Evolutionary conservation across 2,329 filamentous ascomycete genomes (phyloP).

Genomic region (Curvularia eragrostidis): DNA sequence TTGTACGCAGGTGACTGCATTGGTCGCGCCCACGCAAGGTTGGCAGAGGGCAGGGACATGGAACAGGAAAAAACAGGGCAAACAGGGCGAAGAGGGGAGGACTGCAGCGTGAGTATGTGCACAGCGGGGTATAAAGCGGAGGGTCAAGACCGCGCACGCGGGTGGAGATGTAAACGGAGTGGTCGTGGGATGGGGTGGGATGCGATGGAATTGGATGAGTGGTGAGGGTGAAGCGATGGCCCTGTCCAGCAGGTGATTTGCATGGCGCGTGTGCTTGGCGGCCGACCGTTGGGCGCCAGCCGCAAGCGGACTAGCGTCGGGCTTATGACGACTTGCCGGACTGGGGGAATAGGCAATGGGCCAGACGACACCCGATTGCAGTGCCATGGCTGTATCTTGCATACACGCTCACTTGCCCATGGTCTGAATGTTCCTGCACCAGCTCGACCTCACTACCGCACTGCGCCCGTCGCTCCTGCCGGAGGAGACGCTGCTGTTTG

Average conservation of each 20-base stretch:
- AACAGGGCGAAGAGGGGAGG: constrained; percentile 8
- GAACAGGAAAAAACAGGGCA: constrained; percentile 9
- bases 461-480: constrained; percentile 89
- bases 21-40: constrained; percentile 37
- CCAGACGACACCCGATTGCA: constrained; percentile 11
- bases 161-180: constrained; percentile 3
- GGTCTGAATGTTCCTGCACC: constrained; percentile 93
- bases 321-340: constrained; percentile 27
- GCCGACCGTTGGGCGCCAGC: constrained; percentile 17
- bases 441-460: constrained; percentile 93
- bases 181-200: not conserved
- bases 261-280: constrained; percentile 19
- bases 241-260: constrained; percentile 13
- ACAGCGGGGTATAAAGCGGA: constrained; percentile 5
- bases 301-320: constrained; percentile 15
- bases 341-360: constrained; percentile 21
- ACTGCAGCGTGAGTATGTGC: constrained; percentile 27
- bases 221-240: constrained; percentile 27
- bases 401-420: constrained; percentile 25
- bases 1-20: constrained; percentile 53
- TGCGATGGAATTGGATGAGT: no score
- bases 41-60: constrained; percentile 43
- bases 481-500: constrained; percentile 93
- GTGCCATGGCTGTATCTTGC: constrained; percentile 21
- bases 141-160: constrained; percentile 7